Percentiles rank a stretch among this genome's conserved stretches.
Conservation (phyloP, 805 yeast genomes). For the Metschnikowia gruessii region DNA sequence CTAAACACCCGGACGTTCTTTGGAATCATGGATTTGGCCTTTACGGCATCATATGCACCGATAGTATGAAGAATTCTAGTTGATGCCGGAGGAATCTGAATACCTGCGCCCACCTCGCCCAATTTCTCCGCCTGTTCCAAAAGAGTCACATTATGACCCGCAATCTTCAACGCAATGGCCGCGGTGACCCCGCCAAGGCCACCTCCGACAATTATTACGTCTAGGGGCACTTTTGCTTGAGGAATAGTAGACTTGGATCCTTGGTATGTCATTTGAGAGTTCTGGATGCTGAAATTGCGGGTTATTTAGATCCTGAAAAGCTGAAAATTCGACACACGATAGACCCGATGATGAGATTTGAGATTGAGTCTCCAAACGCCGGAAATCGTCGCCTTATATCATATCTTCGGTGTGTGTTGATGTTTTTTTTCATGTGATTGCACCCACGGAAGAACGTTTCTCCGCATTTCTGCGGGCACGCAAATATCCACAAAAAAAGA, state of each 20-base stretch:
- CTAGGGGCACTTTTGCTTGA: conserved; percentile 7
- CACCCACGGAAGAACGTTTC: not conserved
- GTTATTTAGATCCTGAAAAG: no score
- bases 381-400: no score
- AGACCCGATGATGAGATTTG: no score
- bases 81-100: conserved; percentile 24
- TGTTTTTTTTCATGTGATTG: no score
- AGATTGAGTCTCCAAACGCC: no score
- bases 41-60: conserved; percentile 19
- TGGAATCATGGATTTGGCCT: conserved; percentile 18
- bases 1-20: conserved; percentile 5
- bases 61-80: conserved; percentile 21
- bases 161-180: conserved; percentile 9
- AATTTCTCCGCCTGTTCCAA: conserved; percentile 6
- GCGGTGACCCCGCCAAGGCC: conserved; percentile 15
- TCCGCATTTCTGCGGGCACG: not conserved
- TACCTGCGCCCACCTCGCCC: conserved; percentile 13
- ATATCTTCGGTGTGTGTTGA: no score
- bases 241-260: conserved; percentile 1
- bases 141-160: conserved; percentile 12
- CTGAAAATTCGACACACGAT: no score
- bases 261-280: not conserved
- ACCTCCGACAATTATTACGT: conserved; percentile 17
- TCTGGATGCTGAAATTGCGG: no score
- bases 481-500: no score